phyloP scores from a whole-genome alignment of 2,329 filamentous ascomycete species.

The Massarina eburnea region DNA sequence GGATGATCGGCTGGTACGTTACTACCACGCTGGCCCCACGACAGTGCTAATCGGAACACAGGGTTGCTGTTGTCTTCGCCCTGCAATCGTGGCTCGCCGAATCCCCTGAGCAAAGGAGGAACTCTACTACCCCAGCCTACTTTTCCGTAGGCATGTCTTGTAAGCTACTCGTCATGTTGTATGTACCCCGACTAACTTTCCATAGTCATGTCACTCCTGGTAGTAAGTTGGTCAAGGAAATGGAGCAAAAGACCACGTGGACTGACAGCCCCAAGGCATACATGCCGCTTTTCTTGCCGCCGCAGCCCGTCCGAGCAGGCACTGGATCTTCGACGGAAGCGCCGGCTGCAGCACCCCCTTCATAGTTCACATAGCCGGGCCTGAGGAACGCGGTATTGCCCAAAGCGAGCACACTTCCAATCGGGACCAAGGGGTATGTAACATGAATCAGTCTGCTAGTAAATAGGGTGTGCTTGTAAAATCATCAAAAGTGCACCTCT shows the following conservation, averaged over 20 bases:
- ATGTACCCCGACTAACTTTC: slow-evolving; percentile 1
- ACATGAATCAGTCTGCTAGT: not conserved
- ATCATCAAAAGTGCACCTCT: not conserved
- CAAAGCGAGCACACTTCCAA: too few species aligned
- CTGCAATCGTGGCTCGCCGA: slow-evolving; percentile 78
- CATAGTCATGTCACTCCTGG: slow-evolving; percentile 49
- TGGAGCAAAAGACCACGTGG: not conserved
- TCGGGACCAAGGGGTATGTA: too few species aligned
- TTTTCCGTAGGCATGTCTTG: slow-evolving; percentile 79
- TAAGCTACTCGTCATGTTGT: slow-evolving; percentile 40
- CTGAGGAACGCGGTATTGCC: not conserved
- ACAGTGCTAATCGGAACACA: slow-evolving; percentile 33
- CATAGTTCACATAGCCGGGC: slow-evolving; percentile 22
- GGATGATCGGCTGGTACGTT: slow-evolving; percentile 64
- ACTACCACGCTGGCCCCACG: slow-evolving; percentile 2
- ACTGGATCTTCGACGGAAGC: slow-evolving; percentile 50
- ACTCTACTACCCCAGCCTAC: slow-evolving; percentile 67
- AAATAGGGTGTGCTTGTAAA: not conserved
- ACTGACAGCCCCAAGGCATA: slow-evolving; percentile 52
- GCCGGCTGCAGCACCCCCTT: slow-evolving; percentile 50
- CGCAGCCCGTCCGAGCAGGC: slow-evolving; percentile 42
- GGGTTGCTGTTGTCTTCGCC: slow-evolving; percentile 73
- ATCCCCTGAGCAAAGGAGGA: slow-evolving; percentile 67
- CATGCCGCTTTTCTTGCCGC: slow-evolving; percentile 66
- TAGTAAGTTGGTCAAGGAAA: too few species aligned